Base-by-base conservation (phyloP, 306 rosid species). In the Quercus agrifolia region DNA sequence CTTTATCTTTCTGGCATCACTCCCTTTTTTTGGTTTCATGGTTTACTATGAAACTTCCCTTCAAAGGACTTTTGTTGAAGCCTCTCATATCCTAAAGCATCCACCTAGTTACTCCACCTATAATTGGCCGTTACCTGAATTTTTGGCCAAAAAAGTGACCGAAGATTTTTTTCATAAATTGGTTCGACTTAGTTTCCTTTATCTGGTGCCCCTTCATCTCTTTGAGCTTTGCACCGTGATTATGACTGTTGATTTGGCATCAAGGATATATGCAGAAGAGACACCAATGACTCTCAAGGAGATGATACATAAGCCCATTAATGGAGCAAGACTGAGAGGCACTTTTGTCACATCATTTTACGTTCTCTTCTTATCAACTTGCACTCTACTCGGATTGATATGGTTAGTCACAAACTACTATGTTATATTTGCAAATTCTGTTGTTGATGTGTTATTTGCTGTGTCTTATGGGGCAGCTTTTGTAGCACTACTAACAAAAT, bases 11-110 rank as follows among this genome's bases (percentile, higher is more conserved):
- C 33, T 89, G 75, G 56, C 71, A 76, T 83, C 87, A 4, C 81
- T 89, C 25, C 94, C 90, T 67, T 83, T 89, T 74, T 85, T 86
- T 44, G 71, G 77, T 79, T 75, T 88, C 81, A 81, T 82, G 80
- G 25, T 85, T 78, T 84, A 83, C 81, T 79, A 75, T 19, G 90
- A 91, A 80, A 52, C 28, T 27, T 28, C 30, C 71, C 80, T 79
- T 77, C 90, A 82, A 69, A 73, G 73, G 66, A 79, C 81, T 62
- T 30, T 86, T 13, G 58, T 73, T 70, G 76, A 85, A 21, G 41
- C 79, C 74, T 78, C 51, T 27, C 46, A 79, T 56, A 38, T 79
- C 56, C 76, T 82, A 30, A 13, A 25, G 20, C 68, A 35, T 63
- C 56, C 44, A 1, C 21, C 69, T n/a, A 1, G 9, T 2, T 35